These are phyloP conservation scores for Cladosporium sp. DNA, from an alignment of 2,329 filamentous ascomycete genomes.

Conservation along the genomic window DNA sequence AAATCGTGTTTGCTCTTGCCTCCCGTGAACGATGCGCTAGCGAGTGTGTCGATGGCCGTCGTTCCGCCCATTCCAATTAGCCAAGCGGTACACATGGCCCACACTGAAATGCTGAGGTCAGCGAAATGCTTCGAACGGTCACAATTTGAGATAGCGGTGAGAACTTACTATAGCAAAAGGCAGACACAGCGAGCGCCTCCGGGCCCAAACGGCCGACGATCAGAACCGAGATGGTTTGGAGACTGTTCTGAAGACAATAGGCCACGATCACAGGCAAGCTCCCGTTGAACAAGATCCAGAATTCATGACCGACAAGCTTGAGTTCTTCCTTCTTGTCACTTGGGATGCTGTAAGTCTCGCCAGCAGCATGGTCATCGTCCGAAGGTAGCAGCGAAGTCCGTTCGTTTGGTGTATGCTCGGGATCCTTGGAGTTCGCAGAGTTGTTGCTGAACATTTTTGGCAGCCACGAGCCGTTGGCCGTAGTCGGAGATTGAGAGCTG, in stretches of 20 bases:
- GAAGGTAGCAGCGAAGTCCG: constrained; percentile 45
- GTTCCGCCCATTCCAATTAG: constrained; percentile 83
- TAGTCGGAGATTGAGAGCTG: neutral
- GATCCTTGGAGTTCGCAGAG: neutral
- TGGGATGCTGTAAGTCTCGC: constrained; percentile 44
- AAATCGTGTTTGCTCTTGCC: constrained; percentile 77
- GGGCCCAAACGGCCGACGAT: constrained; percentile 79
- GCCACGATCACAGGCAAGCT: constrained; percentile 79
- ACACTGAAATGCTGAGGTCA: constrained; percentile 54
- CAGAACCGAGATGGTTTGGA: constrained; percentile 80
- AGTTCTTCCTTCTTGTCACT: constrained; percentile 39
- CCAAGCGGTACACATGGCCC: constrained; percentile 87
- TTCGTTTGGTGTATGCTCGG: constrained; percentile 39
- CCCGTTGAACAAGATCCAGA: constrained; percentile 67
- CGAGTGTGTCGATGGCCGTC: constrained; percentile 82
- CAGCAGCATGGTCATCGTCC: constrained; percentile 39
- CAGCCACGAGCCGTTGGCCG: neutral
- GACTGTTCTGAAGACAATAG: constrained; percentile 81
- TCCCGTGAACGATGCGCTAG: constrained; percentile 79
- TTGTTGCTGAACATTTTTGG: neutral
- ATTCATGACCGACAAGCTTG: constrained; percentile 57
- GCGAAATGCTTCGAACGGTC: neutral
- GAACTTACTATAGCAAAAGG: constrained; percentile 71
- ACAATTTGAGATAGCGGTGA: neutral
- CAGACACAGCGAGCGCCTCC: constrained; percentile 76